A percentile compares a stretch with the other conserved stretches of the same genome.
Conservation (phyloP, 73 alveolate genomes). For the Effrenium voratum region DNA sequence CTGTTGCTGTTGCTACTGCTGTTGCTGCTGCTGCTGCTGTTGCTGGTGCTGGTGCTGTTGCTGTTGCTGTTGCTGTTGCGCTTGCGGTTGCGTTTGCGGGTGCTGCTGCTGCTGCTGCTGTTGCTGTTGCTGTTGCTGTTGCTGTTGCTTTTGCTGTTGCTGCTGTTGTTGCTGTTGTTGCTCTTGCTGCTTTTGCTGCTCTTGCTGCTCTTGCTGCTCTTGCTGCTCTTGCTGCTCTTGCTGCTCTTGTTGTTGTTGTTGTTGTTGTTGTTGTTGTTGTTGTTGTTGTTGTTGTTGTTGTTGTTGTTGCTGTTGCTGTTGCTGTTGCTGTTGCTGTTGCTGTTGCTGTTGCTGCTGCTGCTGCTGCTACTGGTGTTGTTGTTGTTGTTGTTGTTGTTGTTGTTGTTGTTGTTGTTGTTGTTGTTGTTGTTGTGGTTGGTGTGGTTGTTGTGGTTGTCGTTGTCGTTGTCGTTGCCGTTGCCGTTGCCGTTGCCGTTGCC, state of each 20-base stretch:
- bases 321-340: slow-evolving; percentile 11
- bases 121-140: slow-evolving; percentile 18
- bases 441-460: no score
- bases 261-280: slow-evolving; percentile 28
- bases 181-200: not conserved
- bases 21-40: slow-evolving; percentile 5
- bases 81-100: not conserved
- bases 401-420: slow-evolving; percentile 7
- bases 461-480: no score
- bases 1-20: not conserved
- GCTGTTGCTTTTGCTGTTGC: not conserved
- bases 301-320: slow-evolving; percentile 13
- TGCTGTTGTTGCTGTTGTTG: slow-evolving; percentile 26
- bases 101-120: not conserved
- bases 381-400: slow-evolving; percentile 23
- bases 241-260: slow-evolving; percentile 2
- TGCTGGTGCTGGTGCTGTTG: slow-evolving; percentile 1
- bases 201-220: not conserved
- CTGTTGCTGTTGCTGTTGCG: not conserved
- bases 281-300: slow-evolving; percentile 14
- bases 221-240: not conserved
- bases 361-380: not conserved
- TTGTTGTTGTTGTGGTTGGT: not conserved
- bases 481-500: no score
- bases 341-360: slow-evolving; percentile 8